Evolutionary conservation across 2,329 filamentous ascomycete genomes (phyloP).

Genomic region (Monosporascus sp.): DNA sequence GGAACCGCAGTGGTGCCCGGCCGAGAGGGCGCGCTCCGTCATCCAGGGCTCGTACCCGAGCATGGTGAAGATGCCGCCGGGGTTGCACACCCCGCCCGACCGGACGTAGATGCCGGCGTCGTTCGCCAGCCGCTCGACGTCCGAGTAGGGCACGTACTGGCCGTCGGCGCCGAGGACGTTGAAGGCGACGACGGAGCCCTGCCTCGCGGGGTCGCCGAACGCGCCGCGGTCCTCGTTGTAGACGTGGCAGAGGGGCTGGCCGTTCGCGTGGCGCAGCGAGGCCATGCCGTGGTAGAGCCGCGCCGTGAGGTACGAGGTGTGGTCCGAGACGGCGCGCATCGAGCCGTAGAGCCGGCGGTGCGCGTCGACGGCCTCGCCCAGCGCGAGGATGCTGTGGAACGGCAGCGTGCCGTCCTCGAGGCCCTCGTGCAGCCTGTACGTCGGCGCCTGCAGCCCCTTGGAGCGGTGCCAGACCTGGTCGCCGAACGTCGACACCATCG

Average conservation of each 20-base stretch:
- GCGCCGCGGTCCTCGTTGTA: slow-evolving; percentile 46
- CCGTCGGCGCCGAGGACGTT: slow-evolving; percentile 52
- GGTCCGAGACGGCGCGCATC: slow-evolving; percentile 53
- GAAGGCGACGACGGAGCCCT: slow-evolving; percentile 60
- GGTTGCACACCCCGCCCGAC: slow-evolving; percentile 50
- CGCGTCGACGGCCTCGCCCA: slow-evolving; percentile 53
- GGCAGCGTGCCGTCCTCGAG: slow-evolving; percentile 64
- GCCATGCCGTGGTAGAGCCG: slow-evolving; percentile 43
- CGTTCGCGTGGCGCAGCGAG: slow-evolving; percentile 48
- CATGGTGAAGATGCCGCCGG: slow-evolving; percentile 41
- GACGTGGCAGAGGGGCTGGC: slow-evolving; percentile 43
- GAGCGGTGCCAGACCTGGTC: slow-evolving; percentile 47
- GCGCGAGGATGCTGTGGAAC: slow-evolving; percentile 59
- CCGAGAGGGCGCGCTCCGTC: slow-evolving; percentile 47
- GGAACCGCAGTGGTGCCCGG: slow-evolving; percentile 53
- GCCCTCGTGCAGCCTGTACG: slow-evolving; percentile 49
- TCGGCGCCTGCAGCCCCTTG: slow-evolving; percentile 36
- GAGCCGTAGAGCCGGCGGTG: slow-evolving; percentile 52
- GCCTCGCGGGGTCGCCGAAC: slow-evolving; percentile 46
- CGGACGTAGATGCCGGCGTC: slow-evolving; percentile 53
- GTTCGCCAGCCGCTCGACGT: slow-evolving; percentile 55
- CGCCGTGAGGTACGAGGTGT: slow-evolving; percentile 50
- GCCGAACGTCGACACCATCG: slow-evolving; percentile 50
- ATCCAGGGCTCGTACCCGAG: slow-evolving; percentile 49
- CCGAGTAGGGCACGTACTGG: slow-evolving; percentile 48